Percentiles rank a stretch among this genome's conserved stretches.
phyloP scores from a whole-genome alignment of 441 rosid genomes.

The Gossypium davidsonii region DNA sequence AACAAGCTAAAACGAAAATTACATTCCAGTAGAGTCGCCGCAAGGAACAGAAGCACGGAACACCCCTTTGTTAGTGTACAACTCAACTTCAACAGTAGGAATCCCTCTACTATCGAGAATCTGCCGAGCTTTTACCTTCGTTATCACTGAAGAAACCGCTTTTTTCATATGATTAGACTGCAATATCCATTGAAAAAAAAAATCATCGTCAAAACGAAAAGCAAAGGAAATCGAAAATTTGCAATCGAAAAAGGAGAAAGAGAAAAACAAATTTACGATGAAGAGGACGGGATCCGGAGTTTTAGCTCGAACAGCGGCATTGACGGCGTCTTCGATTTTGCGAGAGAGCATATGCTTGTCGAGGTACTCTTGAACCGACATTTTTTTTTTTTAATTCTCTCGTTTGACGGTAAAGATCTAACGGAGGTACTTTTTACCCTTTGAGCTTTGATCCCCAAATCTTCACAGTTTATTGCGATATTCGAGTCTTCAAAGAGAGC shows the following conservation, averaged over 20 bases:
- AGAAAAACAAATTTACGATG: slow-evolving; percentile 41
- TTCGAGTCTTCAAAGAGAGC: not conserved
- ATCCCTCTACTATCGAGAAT: slow-evolving; percentile 91
- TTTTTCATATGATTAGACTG: slow-evolving; percentile 89
- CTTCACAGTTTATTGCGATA: not conserved
- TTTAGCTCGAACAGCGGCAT: slow-evolving; percentile 95
- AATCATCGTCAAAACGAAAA: not conserved
- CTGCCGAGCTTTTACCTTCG: slow-evolving; percentile 80
- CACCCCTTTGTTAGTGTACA: slow-evolving; percentile 20
- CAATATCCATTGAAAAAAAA: slow-evolving; percentile 20
- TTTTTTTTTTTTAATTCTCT: slow-evolving; percentile 8
- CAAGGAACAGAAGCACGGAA: slow-evolving; percentile 8
- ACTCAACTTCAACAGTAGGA: slow-evolving; percentile 85
- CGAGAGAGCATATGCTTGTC: slow-evolving; percentile 88
- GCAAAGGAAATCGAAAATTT: not conserved
- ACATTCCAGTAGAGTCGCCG: slow-evolving; percentile 58
- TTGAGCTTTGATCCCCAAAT: not conserved
- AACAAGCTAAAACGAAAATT: slow-evolving; percentile 15
- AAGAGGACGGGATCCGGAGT: slow-evolving; percentile 89
- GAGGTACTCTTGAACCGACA: slow-evolving; percentile 93
- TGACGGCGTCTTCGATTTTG: slow-evolving; percentile 96
- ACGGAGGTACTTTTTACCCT: not conserved
- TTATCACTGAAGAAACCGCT: slow-evolving; percentile 73
- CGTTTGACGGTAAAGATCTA: not conserved
- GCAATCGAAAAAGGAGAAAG: not conserved